A percentile compares a stretch with the other conserved stretches of the same genome.
phyloP scores from a whole-genome alignment of 352 stramenopile genomes.

The Phytopythium boreale region DNA sequence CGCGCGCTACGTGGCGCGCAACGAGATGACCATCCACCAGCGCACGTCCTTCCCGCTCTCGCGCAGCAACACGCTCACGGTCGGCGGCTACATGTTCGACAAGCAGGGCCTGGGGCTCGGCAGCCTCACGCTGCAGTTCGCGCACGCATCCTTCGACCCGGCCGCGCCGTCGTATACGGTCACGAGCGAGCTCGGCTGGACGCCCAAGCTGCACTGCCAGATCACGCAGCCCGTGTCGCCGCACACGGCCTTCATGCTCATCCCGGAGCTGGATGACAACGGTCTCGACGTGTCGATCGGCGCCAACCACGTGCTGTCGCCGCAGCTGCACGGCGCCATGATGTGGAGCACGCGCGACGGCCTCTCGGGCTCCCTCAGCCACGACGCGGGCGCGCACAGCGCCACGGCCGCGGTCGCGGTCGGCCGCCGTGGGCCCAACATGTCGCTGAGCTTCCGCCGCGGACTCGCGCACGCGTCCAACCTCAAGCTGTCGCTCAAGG shows the following conservation, averaged over 20 bases:
- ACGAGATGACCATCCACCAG: constrained; percentile 83
- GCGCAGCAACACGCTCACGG: constrained; percentile 48
- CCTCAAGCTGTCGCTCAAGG: constrained; percentile 52
- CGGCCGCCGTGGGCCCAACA: constrained; percentile 41
- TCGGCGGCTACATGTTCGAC: constrained; percentile 85
- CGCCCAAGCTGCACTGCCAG: constrained; percentile 71
- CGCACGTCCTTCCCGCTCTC: constrained; percentile 65
- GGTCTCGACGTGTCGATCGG: constrained; percentile 71
- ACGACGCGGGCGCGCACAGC: constrained; percentile 38
- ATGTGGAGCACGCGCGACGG: constrained; percentile 82
- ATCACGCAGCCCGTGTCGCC: constrained; percentile 71
- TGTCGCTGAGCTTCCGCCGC: constrained; percentile 54
- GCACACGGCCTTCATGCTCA: constrained; percentile 67
- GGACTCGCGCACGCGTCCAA: constrained; percentile 31
- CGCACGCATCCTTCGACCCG: constrained; percentile 67
- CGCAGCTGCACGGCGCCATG: constrained; percentile 69
- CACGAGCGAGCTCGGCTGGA: constrained; percentile 72
- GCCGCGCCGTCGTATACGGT: constrained; percentile 55
- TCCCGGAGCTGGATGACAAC: constrained; percentile 69
- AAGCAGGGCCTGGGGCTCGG: constrained; percentile 72
- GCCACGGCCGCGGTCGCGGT: constrained; percentile 45
- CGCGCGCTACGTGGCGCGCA: constrained; percentile 46
- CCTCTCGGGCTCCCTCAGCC: constrained; percentile 58
- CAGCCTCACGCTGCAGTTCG: constrained; percentile 59
- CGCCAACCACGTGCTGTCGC: constrained; percentile 58